Evolutionary conservation across 371 early-diverging fungal species (phyloP).

Genomic region (Quaeritorhiza haematococci): DNA sequence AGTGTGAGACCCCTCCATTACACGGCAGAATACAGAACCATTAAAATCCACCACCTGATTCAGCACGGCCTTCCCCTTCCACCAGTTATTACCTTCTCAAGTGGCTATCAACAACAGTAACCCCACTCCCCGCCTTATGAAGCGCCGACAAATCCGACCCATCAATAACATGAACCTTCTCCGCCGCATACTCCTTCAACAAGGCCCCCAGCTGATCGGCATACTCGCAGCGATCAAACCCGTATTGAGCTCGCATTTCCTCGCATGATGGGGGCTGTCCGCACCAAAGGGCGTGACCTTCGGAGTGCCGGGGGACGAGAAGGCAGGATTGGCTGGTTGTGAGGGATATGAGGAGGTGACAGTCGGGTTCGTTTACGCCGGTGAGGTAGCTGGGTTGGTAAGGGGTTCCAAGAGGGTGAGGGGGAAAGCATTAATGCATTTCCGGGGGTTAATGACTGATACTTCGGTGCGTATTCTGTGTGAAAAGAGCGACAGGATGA

Average conservation of each 20-base stretch:
- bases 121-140: neutral
- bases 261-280: slow-evolving; percentile 41
- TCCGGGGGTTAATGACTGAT: too few species aligned
- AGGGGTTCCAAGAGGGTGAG: too few species aligned
- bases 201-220: slow-evolving; percentile 35
- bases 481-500: slow-evolving; percentile 31
- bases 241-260: slow-evolving; percentile 47
- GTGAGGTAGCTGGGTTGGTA: slow-evolving; percentile 25
- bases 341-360: slow-evolving; percentile 65
- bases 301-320: slow-evolving; percentile 60
- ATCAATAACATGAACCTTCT: slow-evolving; percentile 19
- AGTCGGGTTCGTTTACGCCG: slow-evolving; percentile 72
- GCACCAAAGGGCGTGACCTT: slow-evolving; percentile 81
- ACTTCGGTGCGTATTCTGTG: neutral
- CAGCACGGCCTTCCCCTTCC: slow-evolving; percentile 20
- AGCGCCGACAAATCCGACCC: slow-evolving; percentile 10
- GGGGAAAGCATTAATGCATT: too few species aligned
- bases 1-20: too few species aligned
- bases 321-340: slow-evolving; percentile 57
- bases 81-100: neutral
- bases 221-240: slow-evolving; percentile 60
- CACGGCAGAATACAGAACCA: too few species aligned
- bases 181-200: slow-evolving; percentile 16
- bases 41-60: neutral
- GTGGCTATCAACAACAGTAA: neutral